A percentile compares a stretch with the other conserved stretches of the same genome.
phyloP scores from a whole-genome alignment of 306 rosid species.

The Pyrus pyrifolia region DNA sequence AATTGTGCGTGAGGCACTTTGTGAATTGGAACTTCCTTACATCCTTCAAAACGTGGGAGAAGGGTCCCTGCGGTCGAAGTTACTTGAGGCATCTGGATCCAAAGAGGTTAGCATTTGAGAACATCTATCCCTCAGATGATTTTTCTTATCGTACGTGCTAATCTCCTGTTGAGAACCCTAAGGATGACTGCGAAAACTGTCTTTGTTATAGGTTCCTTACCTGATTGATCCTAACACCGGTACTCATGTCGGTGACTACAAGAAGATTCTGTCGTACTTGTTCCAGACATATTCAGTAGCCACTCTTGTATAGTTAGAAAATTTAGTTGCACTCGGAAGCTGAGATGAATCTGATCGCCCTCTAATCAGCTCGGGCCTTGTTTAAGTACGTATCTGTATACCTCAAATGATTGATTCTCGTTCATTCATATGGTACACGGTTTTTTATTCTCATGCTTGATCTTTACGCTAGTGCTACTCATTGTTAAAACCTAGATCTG shows the following conservation, averaged over 20 bases:
- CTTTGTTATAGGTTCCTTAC: slow-evolving; percentile 59
- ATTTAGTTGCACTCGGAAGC: neutral
- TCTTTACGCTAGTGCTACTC: too few species aligned
- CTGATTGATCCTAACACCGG: slow-evolving; percentile 72
- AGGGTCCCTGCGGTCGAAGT: slow-evolving; percentile 52
- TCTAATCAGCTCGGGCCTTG: too few species aligned
- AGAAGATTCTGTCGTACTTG: slow-evolving; percentile 59
- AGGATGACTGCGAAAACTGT: slow-evolving; percentile 3
- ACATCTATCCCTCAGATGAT: neutral
- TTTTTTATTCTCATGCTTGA: too few species aligned
- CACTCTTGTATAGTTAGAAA: slow-evolving; percentile 1
- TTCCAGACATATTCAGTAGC: slow-evolving; percentile 60
- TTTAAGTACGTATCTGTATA: too few species aligned
- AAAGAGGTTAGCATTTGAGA: slow-evolving; percentile 48
- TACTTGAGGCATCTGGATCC: slow-evolving; percentile 56
- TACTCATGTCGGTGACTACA: slow-evolving; percentile 55
- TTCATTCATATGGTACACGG: too few species aligned
- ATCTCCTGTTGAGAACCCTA: slow-evolving; percentile 7
- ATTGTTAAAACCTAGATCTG: too few species aligned
- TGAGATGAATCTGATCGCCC: too few species aligned
- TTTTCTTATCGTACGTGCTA: neutral
- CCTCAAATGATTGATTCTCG: too few species aligned
- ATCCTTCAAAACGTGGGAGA: slow-evolving; percentile 78
- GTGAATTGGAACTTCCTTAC: slow-evolving; percentile 92
- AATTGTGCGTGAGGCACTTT: slow-evolving; percentile 90